These are phyloP conservation scores for Aureobasidium vineae DNA, from an alignment of 2,329 filamentous ascomycete genomes.

Conservation along the genomic window DNA sequence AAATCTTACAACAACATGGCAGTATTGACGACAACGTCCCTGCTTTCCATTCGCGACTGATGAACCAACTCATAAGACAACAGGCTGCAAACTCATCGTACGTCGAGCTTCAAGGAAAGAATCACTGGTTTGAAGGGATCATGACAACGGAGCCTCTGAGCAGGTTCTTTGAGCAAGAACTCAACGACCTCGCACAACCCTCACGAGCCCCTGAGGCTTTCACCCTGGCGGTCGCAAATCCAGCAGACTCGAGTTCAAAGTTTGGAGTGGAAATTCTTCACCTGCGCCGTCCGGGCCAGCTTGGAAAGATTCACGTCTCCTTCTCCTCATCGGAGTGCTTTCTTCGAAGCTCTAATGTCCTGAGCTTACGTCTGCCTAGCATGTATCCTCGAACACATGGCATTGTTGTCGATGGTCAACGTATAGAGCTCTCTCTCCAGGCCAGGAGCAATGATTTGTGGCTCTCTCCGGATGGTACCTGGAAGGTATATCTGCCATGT, in stretches of 20 bases:
- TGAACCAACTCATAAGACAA: constrained; percentile 51
- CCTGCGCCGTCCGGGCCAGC: constrained; percentile 50
- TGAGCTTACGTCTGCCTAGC: constrained; percentile 32
- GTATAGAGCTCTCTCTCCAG: neutral
- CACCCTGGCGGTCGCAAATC: constrained; percentile 51
- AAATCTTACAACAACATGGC: constrained; percentile 58
- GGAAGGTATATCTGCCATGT: neutral
- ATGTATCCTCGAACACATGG: constrained; percentile 19
- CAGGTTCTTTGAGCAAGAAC: constrained; percentile 48
- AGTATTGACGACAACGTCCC: constrained; percentile 59
- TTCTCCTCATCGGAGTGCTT: constrained; percentile 39
- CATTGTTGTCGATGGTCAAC: constrained; percentile 14
- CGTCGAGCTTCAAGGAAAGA: constrained; percentile 50
- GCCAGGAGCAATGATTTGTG: constrained; percentile 1
- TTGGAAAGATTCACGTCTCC: constrained; percentile 50
- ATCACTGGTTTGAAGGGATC: constrained; percentile 56
- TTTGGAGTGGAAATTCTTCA: constrained; percentile 53
- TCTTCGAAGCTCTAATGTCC: constrained; percentile 47
- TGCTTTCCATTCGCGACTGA: constrained; percentile 55
- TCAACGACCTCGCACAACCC: constrained; percentile 34
- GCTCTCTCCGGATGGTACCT: constrained; percentile 1
- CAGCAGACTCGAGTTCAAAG: constrained; percentile 54
- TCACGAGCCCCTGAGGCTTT: constrained; percentile 41
- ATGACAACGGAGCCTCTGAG: constrained; percentile 53
- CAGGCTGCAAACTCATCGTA: constrained; percentile 47